These are phyloP conservation scores for Bidens hawaiensis DNA, from an alignment of 140 eudicot genomes.

Conservation along the genomic window DNA sequence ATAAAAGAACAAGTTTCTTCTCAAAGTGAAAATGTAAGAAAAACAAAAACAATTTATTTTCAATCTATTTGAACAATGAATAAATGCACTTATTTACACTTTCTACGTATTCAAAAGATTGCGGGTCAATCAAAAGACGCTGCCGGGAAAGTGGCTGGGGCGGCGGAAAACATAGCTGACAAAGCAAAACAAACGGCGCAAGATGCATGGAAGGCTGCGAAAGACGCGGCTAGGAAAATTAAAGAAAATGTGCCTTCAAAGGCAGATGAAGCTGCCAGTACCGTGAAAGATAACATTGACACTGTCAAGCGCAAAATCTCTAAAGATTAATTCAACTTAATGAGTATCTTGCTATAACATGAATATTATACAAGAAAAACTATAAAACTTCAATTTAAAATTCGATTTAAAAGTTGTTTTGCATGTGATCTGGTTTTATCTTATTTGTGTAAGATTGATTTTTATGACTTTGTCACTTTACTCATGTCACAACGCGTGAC, in stretches of 20 bases:
- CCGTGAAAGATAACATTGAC: constrained; percentile 34
- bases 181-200: constrained; percentile 66
- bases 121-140: constrained; percentile 45
- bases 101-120: constrained; percentile 20
- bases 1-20: constrained; percentile 40
- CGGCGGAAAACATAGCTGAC: constrained; percentile 46
- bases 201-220: constrained; percentile 65
- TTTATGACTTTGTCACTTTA: no score
- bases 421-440: no score
- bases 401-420: not conserved
- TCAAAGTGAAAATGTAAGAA: constrained; percentile 45
- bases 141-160: constrained; percentile 39
- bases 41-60: not conserved
- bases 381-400: not conserved
- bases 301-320: constrained; percentile 36
- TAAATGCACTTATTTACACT: not conserved
- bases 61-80: not conserved
- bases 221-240: constrained; percentile 47
- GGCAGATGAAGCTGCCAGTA: constrained; percentile 43
- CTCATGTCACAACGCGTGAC: not conserved
- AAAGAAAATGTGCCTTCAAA: constrained; percentile 50
- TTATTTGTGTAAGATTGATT: not conserved
- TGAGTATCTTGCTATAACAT: not conserved
- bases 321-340: constrained; percentile 7
- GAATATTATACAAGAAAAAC: not conserved